Conservation (phyloP, 495 filamentous ascomycete species). For the Jackrogersella minutella region DNA sequence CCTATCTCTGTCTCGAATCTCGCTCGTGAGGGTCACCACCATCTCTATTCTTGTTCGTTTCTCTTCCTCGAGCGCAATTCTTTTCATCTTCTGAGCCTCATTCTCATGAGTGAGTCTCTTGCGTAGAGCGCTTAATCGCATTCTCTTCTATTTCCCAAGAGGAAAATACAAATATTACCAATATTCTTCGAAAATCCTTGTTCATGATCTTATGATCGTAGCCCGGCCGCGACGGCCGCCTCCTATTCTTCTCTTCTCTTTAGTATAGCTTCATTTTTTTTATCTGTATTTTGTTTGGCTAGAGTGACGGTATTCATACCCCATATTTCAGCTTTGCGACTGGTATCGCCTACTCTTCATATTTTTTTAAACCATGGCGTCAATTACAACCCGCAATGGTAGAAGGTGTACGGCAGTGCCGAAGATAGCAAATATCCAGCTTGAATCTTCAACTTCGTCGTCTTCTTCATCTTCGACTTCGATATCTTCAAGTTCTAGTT, state of each 20-base stretch:
- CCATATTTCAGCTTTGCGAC: slow-evolving; percentile 46
- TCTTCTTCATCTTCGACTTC: slow-evolving; percentile 13
- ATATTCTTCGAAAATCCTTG: slow-evolving; percentile 27
- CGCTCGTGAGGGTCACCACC: slow-evolving; percentile 16
- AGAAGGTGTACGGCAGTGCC: slow-evolving; percentile 59
- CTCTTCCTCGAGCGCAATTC: slow-evolving; percentile 18
- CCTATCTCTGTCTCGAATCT: slow-evolving; percentile 39
- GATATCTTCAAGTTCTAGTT: slow-evolving; percentile 24
- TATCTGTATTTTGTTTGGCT: slow-evolving; percentile 38
- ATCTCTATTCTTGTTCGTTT: slow-evolving; percentile 26
- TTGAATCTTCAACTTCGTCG: slow-evolving; percentile 24
- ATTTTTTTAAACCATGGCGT: slow-evolving; percentile 48
- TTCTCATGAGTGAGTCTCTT: slow-evolving; percentile 41
- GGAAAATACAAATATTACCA: slow-evolving; percentile 26
- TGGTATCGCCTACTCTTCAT: slow-evolving; percentile 49
- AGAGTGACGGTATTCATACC: slow-evolving; percentile 29
- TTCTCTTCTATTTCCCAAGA: slow-evolving; percentile 27
- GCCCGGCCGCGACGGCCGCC: slow-evolving; percentile 53
- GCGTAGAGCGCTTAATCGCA: slow-evolving; percentile 44
- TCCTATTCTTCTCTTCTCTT: slow-evolving; percentile 45
- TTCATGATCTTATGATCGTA: slow-evolving; percentile 55
- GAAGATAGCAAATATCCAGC: slow-evolving; percentile 32
- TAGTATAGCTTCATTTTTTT: slow-evolving; percentile 42
- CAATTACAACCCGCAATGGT: slow-evolving; percentile 46
- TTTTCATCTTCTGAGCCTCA: slow-evolving; percentile 45